Evolutionary conservation across 805 yeast species (phyloP), one percentile per base, ranked within the genome.

Genomic region (Zygoascus biomembranicola): DNA sequence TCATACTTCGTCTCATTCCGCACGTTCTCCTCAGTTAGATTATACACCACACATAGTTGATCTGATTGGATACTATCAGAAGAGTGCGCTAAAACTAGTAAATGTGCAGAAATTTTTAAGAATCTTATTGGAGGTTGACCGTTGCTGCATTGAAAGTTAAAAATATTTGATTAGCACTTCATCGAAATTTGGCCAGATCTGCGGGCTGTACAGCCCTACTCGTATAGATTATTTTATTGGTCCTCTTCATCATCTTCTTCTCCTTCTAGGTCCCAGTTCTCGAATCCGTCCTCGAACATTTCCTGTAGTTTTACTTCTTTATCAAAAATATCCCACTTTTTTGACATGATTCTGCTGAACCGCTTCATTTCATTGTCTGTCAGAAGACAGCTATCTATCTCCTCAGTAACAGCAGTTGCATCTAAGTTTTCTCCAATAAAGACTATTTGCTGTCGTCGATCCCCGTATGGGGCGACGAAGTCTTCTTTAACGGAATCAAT

Each of bases 361-460:
- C 56, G 52, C 2, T 52, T 59, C 53, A 56, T 68, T 54, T 76
- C 79, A 18, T 66, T 64, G 51, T 75, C 76, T 6, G 64, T 71
- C 41, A 76, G 56, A 50, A 76, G 63, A 57, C 78, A 75, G 8
- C 59, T 50, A 53, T 76, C 74, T 46, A 76, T 56, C 1, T 55
- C 68, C 39, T 64, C 57, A 8, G 66, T 59, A 8, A 75, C 55
- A 11, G 58, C 61, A 3, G 50, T 53, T 47, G 64, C 63, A 50
- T 73, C 63, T 5, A 75, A 58, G 11, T 65, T 61, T 18, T 73
- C 61, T 1, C 78, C 79, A 55, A 76, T 75, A 53, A 75, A 71
- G 1, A 76, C 79, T 23, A 76, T 55, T 57, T 76, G 78, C 54
- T 76, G 74, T 45, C 76, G 62, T 46, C 78, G 66, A 53, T 76